phyloP scores from a whole-genome alignment of 768 basidiomycete genomes.

The Boletus sp. region DNA sequence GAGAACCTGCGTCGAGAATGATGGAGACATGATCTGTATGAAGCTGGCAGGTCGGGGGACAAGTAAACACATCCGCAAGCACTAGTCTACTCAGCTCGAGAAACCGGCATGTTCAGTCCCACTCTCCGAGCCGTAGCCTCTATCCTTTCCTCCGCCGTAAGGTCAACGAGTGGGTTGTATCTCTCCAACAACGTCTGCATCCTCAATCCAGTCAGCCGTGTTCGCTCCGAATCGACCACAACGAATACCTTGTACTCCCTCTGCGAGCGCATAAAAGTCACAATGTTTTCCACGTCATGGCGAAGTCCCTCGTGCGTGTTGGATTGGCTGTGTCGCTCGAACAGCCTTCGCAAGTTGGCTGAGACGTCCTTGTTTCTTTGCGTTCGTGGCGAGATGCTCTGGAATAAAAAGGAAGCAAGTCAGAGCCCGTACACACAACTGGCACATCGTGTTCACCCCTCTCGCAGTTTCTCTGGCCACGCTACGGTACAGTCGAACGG shows the following conservation, averaged over 20 bases:
- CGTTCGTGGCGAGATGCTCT: slow-evolving; percentile 39
- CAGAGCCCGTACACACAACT: neutral
- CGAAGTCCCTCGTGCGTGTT: slow-evolving; percentile 27
- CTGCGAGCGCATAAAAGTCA: slow-evolving; percentile 69
- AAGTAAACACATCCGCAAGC: slow-evolving; percentile 1
- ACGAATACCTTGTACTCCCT: slow-evolving; percentile 67
- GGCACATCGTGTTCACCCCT: slow-evolving; percentile 14
- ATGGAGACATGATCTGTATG: neutral
- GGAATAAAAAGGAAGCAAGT: neutral
- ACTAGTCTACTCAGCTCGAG: slow-evolving; percentile 18
- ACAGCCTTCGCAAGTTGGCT: slow-evolving; percentile 51
- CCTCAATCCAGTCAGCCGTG: neutral
- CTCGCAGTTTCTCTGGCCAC: slow-evolving; percentile 30
- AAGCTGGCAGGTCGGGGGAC: neutral
- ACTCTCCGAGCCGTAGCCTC: slow-evolving; percentile 84
- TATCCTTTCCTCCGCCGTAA: slow-evolving; percentile 77
- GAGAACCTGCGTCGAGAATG: slow-evolving; percentile 40
- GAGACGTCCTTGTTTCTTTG: slow-evolving; percentile 42
- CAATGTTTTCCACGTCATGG: slow-evolving; percentile 53
- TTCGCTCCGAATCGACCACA: neutral
- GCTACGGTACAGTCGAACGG: slow-evolving; percentile 25
- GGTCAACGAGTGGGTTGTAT: slow-evolving; percentile 82
- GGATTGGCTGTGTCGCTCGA: slow-evolving; percentile 38
- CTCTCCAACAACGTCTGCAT: slow-evolving; percentile 70
- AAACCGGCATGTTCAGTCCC: slow-evolving; percentile 77